Percentiles rank a stretch among this genome's conserved stretches.
Evolutionary conservation across 768 basidiomycete species (phyloP).

Genomic region (Stropharia rugosoannulata): DNA sequence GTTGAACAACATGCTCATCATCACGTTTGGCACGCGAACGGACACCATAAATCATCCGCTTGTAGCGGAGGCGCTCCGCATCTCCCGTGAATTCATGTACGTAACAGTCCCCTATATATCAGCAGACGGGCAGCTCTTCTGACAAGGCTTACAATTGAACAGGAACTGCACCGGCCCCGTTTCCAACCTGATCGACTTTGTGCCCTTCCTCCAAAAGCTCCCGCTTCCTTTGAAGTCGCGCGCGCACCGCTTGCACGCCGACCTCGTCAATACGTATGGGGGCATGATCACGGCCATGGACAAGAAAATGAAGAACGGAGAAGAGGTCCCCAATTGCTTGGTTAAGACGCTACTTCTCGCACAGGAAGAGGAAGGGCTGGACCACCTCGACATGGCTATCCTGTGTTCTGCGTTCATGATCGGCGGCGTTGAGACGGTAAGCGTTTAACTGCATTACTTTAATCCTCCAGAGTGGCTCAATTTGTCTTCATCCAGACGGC

Average conservation of each 20-base stretch:
- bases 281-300: constrained; percentile 38
- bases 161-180: constrained; percentile 44
- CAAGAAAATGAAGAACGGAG: constrained; percentile 32
- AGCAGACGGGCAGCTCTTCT: too few species aligned
- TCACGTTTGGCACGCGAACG: constrained; percentile 42
- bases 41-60: constrained; percentile 36
- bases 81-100: constrained; percentile 46
- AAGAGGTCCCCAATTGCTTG: constrained; percentile 40
- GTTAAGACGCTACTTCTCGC: constrained; percentile 36
- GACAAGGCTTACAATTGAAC: not conserved
- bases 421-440: constrained; percentile 43
- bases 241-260: constrained; percentile 36
- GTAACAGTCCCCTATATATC: too few species aligned
- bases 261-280: constrained; percentile 36
- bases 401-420: constrained; percentile 42
- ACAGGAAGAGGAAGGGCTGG: constrained; percentile 33
- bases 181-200: constrained; percentile 45
- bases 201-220: constrained; percentile 38
- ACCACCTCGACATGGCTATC: constrained; percentile 38
- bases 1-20: constrained; percentile 44
- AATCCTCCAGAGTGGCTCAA: not conserved
- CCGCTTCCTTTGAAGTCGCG: constrained; percentile 37
- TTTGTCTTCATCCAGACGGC: constrained; percentile 28
- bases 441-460: not conserved
- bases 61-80: constrained; percentile 30